Evolutionary conservation across 768 basidiomycete species (phyloP), one percentile per base, ranked within the genome.

Genomic region (Lactarius akahatsu): DNA sequence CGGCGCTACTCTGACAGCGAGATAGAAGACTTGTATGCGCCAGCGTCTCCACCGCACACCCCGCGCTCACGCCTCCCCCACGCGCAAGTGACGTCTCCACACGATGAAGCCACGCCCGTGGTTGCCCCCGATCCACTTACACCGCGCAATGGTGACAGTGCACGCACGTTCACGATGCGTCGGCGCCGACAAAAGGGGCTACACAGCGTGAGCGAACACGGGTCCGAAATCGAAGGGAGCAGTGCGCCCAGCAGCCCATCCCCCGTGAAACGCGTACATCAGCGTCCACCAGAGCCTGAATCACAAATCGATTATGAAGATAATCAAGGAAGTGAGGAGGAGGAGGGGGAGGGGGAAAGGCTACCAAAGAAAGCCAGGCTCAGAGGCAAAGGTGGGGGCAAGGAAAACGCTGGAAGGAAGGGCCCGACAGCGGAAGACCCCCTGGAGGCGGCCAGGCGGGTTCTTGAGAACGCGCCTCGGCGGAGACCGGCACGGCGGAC

Each of bases 401-500:
- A 72, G 68, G 74, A 64, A 68, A 71, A 70, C 62, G 65, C 57
- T 63, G 62, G 69, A 64, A 57, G 69, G 70, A 64, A 87, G 84
- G 73, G 80, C 20, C 45, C 43, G 50, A 47, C 26, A 4, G 23
- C 13, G 4, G 67, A 63, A 26, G 61, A 69, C 45, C 59, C 65
- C 4, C 32, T 41, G 40, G 61, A 57, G 50, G 68, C 36, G 28
- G 64, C 67, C n/a, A 20, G 26, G 47, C 58, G 66, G 2, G 62
- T 63, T 40, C 61, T 67, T 32, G 62, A 63, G 26, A 63, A 67
- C 5, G 66, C 66, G 11, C 66, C 62, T 11, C 62, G 61, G 26
- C 57, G 66, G 30, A 40, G 23, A 45, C 34, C 20, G 11, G 47
- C 52, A 54, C 57, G 61, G 28, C 57, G 28, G 40, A 34, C 34